Conservation (phyloP, 2,329 filamentous ascomycete genomes). For the Penicillium sp. region DNA sequence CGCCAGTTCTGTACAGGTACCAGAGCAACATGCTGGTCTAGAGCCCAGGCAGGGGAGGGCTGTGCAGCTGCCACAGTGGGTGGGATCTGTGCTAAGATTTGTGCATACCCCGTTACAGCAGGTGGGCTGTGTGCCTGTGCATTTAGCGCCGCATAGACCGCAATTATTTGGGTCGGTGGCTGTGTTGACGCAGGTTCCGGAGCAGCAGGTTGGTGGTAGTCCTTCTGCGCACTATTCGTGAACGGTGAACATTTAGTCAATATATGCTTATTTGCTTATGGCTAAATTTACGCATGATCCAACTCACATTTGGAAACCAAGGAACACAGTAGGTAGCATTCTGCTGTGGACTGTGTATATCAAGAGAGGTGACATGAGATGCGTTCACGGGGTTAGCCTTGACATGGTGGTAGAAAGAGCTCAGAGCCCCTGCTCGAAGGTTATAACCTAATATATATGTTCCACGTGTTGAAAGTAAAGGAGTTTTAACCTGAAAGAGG, state of each 20-base stretch:
- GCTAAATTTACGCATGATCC: background rate
- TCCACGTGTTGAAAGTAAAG: too few relatives aligned
- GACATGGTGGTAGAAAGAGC: background rate
- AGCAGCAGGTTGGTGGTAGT: background rate
- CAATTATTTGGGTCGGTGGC: background rate
- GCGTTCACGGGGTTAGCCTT: background rate
- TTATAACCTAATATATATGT: background rate
- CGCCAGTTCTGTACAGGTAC: slow-evolving; percentile 1
- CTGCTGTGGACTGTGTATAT: background rate
- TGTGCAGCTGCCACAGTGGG: slow-evolving; percentile 10
- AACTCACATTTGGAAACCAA: background rate
- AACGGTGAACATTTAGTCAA: background rate
- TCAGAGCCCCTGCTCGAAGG: background rate
- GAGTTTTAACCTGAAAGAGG: background rate
- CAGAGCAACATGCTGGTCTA: background rate
- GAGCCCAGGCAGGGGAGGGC: slow-evolving; percentile 8
- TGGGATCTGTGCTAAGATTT: slow-evolving; percentile 3
- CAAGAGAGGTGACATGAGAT: background rate
- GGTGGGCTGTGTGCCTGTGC: background rate
- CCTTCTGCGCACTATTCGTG: background rate
- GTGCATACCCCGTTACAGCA: slow-evolving; percentile 2
- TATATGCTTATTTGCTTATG: background rate
- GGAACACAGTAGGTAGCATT: background rate
- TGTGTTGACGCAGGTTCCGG: background rate
- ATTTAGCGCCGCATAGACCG: background rate